These are phyloP conservation scores for Hypoxylon sp. DNA, from an alignment of 2,329 filamentous ascomycete species.

Conservation along the genomic window DNA sequence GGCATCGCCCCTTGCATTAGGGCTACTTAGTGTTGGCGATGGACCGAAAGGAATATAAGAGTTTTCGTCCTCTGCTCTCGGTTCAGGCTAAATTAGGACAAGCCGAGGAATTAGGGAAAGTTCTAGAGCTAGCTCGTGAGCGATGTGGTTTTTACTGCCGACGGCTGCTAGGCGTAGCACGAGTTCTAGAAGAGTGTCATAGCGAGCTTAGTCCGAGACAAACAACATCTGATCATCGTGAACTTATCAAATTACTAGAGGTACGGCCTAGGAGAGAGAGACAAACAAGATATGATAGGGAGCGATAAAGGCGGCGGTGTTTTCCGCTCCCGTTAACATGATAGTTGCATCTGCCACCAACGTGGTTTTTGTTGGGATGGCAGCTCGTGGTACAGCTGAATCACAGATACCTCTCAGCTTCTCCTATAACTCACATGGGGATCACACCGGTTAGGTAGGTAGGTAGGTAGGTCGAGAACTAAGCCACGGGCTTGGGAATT, in stretches of 20 bases:
- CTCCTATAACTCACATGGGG: constrained; percentile 5
- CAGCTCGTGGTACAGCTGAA: constrained; percentile 9
- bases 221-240: constrained; percentile 10
- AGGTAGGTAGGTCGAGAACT: background rate
- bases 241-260: background rate
- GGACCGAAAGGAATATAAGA: constrained; percentile 22
- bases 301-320: background rate
- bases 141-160: constrained; percentile 22
- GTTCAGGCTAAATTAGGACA: constrained; percentile 35
- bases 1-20: constrained; percentile 44
- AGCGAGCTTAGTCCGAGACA: background rate
- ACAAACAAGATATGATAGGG: background rate
- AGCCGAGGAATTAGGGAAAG: constrained; percentile 15
- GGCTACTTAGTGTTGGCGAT: constrained; percentile 27
- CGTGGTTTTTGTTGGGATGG: constrained; percentile 6
- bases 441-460: constrained; percentile 6
- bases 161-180: constrained; percentile 4
- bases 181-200: constrained; percentile 23
- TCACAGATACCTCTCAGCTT: constrained; percentile 7
- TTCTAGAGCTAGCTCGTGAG: constrained; percentile 27
- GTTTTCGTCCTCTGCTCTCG: constrained; percentile 17
- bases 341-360: constrained; percentile 12
- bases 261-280: background rate
- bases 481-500: constrained; percentile 21
- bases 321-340: constrained; percentile 12